phyloP scores from a whole-genome alignment of 768 basidiomycete species.

The Naematelia aurantialba region DNA sequence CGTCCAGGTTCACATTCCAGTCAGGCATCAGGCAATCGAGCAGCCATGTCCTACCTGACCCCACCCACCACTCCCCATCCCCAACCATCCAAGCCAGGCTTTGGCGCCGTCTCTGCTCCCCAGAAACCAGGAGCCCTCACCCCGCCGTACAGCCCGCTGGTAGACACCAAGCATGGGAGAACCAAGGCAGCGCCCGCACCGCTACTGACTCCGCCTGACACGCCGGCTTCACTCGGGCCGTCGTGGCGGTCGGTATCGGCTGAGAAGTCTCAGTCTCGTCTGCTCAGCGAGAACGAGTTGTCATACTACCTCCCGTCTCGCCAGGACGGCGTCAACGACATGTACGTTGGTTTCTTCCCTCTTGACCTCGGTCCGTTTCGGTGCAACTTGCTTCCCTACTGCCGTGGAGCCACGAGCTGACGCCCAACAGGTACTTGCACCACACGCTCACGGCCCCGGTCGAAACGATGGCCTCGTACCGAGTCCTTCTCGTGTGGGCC shows the following conservation, averaged over 20 bases:
- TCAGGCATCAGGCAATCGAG: background rate
- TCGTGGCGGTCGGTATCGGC: background rate
- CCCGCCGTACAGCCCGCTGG: background rate
- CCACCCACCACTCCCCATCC: background rate
- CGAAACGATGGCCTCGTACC: conserved; percentile 52
- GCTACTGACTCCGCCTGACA: conserved; percentile 7
- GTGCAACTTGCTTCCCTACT: background rate
- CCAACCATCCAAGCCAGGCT: background rate
- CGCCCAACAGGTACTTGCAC: conserved; percentile 73
- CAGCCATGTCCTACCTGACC: background rate
- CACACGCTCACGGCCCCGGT: conserved; percentile 61
- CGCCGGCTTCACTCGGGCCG: background rate
- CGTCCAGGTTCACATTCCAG: background rate
- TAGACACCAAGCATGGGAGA: background rate
- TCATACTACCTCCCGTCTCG: conserved; percentile 77
- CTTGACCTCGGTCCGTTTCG: background rate
- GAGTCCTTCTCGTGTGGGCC: conserved; percentile 64
- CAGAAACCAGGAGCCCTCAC: background rate
- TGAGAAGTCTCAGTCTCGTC: background rate
- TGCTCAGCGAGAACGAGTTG: conserved; percentile 68
- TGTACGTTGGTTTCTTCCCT: conserved; percentile 55
- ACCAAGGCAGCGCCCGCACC: background rate
- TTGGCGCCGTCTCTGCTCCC: background rate
- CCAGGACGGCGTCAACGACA: conserved; percentile 74
- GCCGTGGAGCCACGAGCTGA: background rate